phyloP scores from a whole-genome alignment of 192 early-diverging fungal species.

The Mortierella antarctica region DNA sequence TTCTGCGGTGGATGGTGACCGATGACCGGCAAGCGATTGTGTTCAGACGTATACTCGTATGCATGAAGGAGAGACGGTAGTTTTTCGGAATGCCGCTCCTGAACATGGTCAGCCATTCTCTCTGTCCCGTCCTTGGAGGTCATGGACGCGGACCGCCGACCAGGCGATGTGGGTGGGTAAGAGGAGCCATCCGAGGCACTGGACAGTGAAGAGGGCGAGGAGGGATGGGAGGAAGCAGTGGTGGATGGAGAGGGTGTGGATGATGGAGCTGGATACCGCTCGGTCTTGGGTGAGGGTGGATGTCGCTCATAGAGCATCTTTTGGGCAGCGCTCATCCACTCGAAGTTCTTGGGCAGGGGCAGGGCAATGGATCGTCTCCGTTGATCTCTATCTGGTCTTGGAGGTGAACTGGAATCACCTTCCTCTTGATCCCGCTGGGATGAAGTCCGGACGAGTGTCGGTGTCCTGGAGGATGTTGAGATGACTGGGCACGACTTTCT shows the following conservation, averaged over 20 bases:
- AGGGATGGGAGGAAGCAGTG: background rate
- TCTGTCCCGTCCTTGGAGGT: too few species aligned
- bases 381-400: background rate
- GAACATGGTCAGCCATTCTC: too few species aligned
- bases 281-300: constrained; percentile 25
- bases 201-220: background rate
- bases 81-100: too few species aligned
- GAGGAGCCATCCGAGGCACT: background rate
- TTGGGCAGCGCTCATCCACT: constrained; percentile 26
- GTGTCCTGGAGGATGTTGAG: background rate
- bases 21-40: too few species aligned
- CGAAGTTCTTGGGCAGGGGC: constrained; percentile 6
- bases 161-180: background rate
- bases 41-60: too few species aligned
- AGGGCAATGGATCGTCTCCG: constrained; percentile 8
- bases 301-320: constrained; percentile 31
- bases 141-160: background rate
- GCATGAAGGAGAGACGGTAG: too few species aligned
- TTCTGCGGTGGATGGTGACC: background rate
- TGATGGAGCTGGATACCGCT: background rate
- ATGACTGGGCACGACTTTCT: background rate
- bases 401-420: background rate
- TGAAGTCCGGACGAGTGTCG: background rate
- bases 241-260: background rate
- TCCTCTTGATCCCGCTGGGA: background rate